phyloP scores from a whole-genome alignment of 441 rosid species.

The Mallotus repandus region DNA sequence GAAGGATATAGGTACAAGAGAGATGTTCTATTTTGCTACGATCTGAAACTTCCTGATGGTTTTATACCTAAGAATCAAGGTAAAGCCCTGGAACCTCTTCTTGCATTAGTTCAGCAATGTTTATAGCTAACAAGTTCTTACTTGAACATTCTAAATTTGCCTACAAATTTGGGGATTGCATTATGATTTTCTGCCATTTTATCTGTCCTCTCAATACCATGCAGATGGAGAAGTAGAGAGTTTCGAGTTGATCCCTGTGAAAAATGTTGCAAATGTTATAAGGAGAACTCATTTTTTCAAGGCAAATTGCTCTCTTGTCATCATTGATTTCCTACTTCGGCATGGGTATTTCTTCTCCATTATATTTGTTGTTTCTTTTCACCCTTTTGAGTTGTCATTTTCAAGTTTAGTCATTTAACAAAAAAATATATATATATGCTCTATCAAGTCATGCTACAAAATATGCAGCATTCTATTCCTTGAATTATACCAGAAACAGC shows the following conservation, averaged over 20 bases:
- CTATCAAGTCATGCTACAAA: not conserved
- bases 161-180: not conserved
- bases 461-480: not conserved
- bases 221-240: conserved; percentile 82
- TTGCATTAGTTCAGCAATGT: not conserved
- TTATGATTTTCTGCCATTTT: not conserved
- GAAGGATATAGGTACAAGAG: conserved; percentile 63
- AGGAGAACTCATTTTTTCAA: conserved; percentile 67
- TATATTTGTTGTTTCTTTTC: not conserved
- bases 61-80: conserved; percentile 75
- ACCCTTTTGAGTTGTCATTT: not conserved
- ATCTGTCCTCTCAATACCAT: too few species aligned
- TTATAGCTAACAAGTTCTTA: not conserved
- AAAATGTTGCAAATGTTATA: conserved; percentile 62
- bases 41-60: conserved; percentile 63
- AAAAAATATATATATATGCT: not conserved
- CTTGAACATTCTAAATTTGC: not conserved
- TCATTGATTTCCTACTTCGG: conserved; percentile 78
- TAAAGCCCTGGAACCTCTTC: conserved; percentile 22
- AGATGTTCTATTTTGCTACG: conserved; percentile 83
- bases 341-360: conserved; percentile 60
- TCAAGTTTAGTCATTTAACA: not conserved
- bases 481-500: not conserved
- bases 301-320: conserved; percentile 77
- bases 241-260: conserved; percentile 70